Evolutionary conservation across 257 asterid genomes (phyloP).

Genomic region (Salvia hispanica): DNA sequence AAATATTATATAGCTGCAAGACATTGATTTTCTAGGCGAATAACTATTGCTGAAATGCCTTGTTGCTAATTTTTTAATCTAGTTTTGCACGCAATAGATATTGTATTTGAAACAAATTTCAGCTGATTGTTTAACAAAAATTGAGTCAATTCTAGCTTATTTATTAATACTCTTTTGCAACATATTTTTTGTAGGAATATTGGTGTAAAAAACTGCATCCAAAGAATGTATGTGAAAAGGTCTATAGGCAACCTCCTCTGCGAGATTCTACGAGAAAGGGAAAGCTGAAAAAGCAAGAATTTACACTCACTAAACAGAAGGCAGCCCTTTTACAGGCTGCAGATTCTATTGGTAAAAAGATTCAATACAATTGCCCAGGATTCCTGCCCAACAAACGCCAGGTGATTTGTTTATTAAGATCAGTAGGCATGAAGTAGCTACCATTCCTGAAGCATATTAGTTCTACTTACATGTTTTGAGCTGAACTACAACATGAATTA

Average conservation of each 20-base stretch:
- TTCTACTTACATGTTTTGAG: constrained; percentile 24
- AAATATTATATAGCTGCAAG: constrained; percentile 20
- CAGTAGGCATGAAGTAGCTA: constrained; percentile 19
- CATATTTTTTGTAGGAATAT: constrained; percentile 64
- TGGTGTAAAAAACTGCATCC: constrained; percentile 98
- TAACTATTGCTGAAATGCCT: constrained; percentile 17
- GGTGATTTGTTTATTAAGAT: constrained; percentile 55
- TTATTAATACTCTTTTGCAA: background rate
- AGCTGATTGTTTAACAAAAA: constrained; percentile 23
- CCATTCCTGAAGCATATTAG: constrained; percentile 21
- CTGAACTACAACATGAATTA: constrained; percentile 16
- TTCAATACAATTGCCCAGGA: constrained; percentile 87
- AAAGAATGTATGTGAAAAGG: constrained; percentile 94
- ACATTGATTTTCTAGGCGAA: constrained; percentile 8
- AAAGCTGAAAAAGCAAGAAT: constrained; percentile 84
- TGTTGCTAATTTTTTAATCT: constrained; percentile 23
- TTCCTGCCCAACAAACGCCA: constrained; percentile 92
- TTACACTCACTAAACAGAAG: constrained; percentile 76
- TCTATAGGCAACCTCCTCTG: constrained; percentile 94
- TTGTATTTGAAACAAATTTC: constrained; percentile 25
- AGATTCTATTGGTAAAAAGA: constrained; percentile 87
- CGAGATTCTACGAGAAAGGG: constrained; percentile 94
- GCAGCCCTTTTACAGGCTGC: constrained; percentile 76
- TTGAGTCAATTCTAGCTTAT: constrained; percentile 25
- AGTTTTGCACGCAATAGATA: constrained; percentile 5